These are phyloP conservation scores for Kazachstania sp. DNA, from an alignment of 1,139 yeast species.

Conservation along the genomic window DNA sequence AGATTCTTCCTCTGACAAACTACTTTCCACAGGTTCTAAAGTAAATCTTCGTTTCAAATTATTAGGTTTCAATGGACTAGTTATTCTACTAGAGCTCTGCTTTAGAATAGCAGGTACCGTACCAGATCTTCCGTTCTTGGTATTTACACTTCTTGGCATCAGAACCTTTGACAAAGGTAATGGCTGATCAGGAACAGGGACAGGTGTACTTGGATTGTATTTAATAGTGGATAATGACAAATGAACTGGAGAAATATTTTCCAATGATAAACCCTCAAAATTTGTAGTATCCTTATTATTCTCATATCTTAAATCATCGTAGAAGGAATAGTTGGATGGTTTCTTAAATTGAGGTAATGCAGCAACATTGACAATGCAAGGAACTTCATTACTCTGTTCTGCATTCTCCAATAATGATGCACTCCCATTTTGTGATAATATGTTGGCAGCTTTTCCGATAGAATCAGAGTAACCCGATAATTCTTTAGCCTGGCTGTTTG, in stretches of 20 bases:
- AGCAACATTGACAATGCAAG: not conserved
- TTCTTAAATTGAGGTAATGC: slow-evolving; percentile 13
- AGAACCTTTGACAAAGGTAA: slow-evolving; percentile 20
- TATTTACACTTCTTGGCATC: slow-evolving; percentile 21
- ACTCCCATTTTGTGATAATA: slow-evolving; percentile 3
- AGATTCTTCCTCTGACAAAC: not conserved
- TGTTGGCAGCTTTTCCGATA: slow-evolving; percentile 1
- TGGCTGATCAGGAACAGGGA: slow-evolving; percentile 29
- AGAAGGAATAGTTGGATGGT: slow-evolving; percentile 10
- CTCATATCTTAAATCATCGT: slow-evolving; percentile 9
- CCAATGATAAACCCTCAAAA: not conserved
- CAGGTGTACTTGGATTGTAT: slow-evolving; percentile 20
- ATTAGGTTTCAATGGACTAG: slow-evolving; percentile 5
- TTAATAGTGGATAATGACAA: not conserved
- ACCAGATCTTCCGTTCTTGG: slow-evolving; percentile 12
- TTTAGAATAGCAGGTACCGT: slow-evolving; percentile 8
- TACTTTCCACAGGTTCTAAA: slow-evolving; percentile 3
- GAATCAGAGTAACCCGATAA: slow-evolving; percentile 5
- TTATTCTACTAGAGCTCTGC: slow-evolving; percentile 3
- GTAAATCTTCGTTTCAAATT: slow-evolving; percentile 16
- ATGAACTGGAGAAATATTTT: slow-evolving; percentile 8
- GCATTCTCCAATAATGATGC: not conserved
- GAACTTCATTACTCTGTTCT: not conserved
- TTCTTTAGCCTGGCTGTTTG: slow-evolving; percentile 12
- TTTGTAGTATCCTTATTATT: not conserved